phyloP scores from a whole-genome alignment of 2,329 filamentous ascomycete species.

The Colletotrichum acutatum region DNA sequence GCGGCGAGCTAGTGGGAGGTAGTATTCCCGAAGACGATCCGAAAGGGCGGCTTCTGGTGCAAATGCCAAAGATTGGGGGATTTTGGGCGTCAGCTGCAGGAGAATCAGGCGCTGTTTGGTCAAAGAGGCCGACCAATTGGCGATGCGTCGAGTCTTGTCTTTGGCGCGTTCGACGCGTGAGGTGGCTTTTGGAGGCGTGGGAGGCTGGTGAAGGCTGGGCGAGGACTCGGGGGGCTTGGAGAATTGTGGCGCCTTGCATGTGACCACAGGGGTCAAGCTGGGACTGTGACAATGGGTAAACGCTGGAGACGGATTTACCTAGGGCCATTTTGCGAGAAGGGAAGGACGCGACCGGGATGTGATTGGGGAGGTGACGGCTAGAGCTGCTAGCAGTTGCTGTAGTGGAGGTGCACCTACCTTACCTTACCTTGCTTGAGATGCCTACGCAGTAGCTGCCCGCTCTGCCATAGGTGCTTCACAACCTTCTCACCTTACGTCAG shows the following conservation, averaged over 20 bases:
- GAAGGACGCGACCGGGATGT: constrained; percentile 20
- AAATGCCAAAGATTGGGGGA: constrained; percentile 13
- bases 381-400: constrained; percentile 13
- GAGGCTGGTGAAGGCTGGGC: constrained; percentile 26
- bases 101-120: constrained; percentile 25
- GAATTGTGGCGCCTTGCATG: constrained; percentile 33
- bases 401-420: neutral
- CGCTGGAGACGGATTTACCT: constrained; percentile 2
- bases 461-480: too few species aligned
- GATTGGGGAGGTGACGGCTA: constrained; percentile 12
- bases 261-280: constrained; percentile 31
- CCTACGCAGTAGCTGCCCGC: too few species aligned
- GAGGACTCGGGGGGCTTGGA: constrained; percentile 18
- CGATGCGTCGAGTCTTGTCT: constrained; percentile 31
- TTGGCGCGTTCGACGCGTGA: constrained; percentile 33
- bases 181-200: constrained; percentile 11
- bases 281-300: neutral
- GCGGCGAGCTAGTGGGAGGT: constrained; percentile 17
- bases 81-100: constrained; percentile 23
- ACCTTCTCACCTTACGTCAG: neutral
- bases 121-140: constrained; percentile 29
- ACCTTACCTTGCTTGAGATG: too few species aligned
- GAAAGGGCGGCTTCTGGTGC: constrained; percentile 8
- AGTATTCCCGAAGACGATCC: constrained; percentile 31
- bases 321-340: neutral